Conservation (phyloP, 1,284 basidiomycete species). For the Sporisorium reilianum region DNA sequence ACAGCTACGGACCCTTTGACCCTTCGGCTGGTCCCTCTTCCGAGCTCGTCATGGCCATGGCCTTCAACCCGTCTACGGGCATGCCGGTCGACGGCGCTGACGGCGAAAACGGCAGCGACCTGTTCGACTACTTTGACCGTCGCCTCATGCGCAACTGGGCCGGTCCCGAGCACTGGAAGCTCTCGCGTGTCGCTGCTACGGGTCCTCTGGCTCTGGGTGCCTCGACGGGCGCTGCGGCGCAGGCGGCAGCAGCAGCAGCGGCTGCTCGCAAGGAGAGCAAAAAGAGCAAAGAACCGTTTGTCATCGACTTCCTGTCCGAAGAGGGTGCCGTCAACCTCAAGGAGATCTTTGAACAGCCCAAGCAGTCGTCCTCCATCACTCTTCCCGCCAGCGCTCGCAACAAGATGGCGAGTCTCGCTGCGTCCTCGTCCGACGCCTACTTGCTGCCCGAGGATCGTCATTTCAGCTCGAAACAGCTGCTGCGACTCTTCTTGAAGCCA, state of each 20-base stretch:
- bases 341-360: constrained; percentile 78
- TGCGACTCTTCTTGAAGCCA: constrained; percentile 91
- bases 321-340: constrained; percentile 76
- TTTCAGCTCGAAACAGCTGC: constrained; percentile 88
- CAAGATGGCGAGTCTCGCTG: constrained; percentile 69
- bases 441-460: constrained; percentile 96
- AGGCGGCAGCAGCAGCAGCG: constrained; percentile 21
- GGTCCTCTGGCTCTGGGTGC: constrained; percentile 38
- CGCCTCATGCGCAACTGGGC: constrained; percentile 95
- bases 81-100: constrained; percentile 38
- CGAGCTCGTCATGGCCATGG: constrained; percentile 86
- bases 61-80: constrained; percentile 68
- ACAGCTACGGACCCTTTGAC: constrained; percentile 45
- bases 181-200: constrained; percentile 69
- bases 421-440: constrained; percentile 72
- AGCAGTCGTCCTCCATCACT: constrained; percentile 67
- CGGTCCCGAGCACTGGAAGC: constrained; percentile 98
- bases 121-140: constrained; percentile 92
- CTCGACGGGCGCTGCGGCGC: constrained; percentile 25
- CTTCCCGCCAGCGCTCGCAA: constrained; percentile 69
- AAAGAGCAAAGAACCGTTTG: constrained; percentile 78
- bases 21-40: constrained; percentile 67
- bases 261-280: constrained; percentile 41
- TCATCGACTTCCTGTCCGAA: constrained; percentile 84
- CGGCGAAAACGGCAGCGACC: constrained; percentile 43